Evolutionary conservation across 352 stramenopile genomes (phyloP).

Genomic region (Globisporangium alternatum): DNA sequence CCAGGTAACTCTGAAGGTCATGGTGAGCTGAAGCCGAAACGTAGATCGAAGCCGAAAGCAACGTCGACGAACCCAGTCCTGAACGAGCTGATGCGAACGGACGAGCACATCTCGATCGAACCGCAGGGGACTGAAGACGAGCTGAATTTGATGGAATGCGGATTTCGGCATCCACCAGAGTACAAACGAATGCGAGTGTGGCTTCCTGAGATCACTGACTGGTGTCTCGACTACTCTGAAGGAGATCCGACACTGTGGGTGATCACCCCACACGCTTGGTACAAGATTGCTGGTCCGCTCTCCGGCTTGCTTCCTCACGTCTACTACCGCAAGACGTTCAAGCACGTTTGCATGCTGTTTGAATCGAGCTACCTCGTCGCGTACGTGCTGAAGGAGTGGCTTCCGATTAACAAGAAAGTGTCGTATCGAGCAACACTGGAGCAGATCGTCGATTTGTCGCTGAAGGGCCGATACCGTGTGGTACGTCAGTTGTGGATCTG

Average conservation of each 20-base stretch:
- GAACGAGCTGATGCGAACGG: conserved; percentile 76
- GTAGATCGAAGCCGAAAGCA: conserved; percentile 17
- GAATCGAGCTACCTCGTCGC: conserved; percentile 83
- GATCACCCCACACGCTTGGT: conserved; percentile 79
- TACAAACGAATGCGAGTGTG: conserved; percentile 70
- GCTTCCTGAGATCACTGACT: conserved; percentile 84
- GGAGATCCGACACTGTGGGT: conserved; percentile 84
- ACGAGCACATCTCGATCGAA: conserved; percentile 43
- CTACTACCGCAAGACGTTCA: conserved; percentile 71
- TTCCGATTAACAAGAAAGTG: conserved; percentile 85
- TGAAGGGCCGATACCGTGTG: conserved; percentile 71
- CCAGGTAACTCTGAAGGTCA: conserved; percentile 6
- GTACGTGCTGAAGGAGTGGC: conserved; percentile 82
- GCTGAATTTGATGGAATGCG: conserved; percentile 77
- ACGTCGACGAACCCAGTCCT: conserved; percentile 39
- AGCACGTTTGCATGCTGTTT: conserved; percentile 74
- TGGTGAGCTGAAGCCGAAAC: conserved; percentile 2
- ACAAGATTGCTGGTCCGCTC: conserved; percentile 80
- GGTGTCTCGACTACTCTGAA: conserved; percentile 86
- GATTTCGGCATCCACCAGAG: conserved; percentile 63
- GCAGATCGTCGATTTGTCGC: conserved; percentile 75
- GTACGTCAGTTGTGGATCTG: conserved; percentile 27
- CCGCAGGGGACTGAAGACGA: conserved; percentile 54
- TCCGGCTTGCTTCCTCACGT: conserved; percentile 70
- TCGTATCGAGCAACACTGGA: conserved; percentile 81